These are phyloP conservation scores for Endocarpon pusillum DNA, from an alignment of 495 filamentous ascomycete genomes.

Conservation along the genomic window DNA sequence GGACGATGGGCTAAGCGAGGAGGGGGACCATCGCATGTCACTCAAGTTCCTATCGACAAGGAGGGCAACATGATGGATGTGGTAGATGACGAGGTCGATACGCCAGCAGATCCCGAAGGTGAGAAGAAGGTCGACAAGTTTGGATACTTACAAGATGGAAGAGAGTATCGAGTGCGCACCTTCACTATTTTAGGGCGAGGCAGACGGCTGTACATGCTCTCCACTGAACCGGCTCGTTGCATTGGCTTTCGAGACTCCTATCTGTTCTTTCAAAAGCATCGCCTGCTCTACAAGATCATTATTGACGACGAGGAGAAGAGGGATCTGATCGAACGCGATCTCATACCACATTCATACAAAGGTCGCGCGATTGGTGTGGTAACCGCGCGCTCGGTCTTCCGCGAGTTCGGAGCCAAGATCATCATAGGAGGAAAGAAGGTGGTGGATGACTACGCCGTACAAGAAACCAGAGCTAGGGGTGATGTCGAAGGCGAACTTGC, in stretches of 20 bases:
- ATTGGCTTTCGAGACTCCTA: conserved; percentile 96
- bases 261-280: conserved; percentile 95
- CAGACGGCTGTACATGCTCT: conserved; percentile 91
- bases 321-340: conserved; percentile 80
- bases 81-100: conserved; percentile 72
- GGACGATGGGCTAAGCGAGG: conserved; percentile 47
- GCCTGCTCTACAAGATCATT: conserved; percentile 87
- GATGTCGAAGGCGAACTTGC: conserved; percentile 80
- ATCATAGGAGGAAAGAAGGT: conserved; percentile 78
- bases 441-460: conserved; percentile 76
- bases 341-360: conserved; percentile 97
- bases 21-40: conserved; percentile 58
- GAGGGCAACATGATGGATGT: conserved; percentile 89
- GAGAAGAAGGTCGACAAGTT: conserved; percentile 84
- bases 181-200: conserved; percentile 76
- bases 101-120: conserved; percentile 76
- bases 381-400: conserved; percentile 88
- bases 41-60: conserved; percentile 78
- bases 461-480: conserved; percentile 58
- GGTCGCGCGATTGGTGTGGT: conserved; percentile 94
- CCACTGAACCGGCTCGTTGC: conserved; percentile 88
- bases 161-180: conserved; percentile 85
- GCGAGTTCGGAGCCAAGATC: conserved; percentile 89
- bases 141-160: conserved; percentile 59
- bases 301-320: conserved; percentile 84